phyloP scores from a whole-genome alignment of 352 stramenopile genomes.

The Globisporangium irregulare region DNA sequence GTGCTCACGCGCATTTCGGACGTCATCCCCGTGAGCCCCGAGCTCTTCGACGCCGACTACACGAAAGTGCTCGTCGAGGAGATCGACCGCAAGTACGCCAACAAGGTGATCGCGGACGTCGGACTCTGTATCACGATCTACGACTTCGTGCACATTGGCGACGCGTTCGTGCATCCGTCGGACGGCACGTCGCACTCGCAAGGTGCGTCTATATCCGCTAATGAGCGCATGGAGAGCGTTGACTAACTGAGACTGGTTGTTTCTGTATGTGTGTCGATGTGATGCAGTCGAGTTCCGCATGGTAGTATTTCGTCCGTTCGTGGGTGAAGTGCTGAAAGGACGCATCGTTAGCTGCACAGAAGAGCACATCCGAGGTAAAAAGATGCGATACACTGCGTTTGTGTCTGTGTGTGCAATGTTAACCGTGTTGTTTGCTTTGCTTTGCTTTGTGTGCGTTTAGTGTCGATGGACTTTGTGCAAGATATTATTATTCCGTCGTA shows the following conservation, averaged over 20 bases:
- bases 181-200: constrained; percentile 87
- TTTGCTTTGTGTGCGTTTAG: constrained; percentile 17
- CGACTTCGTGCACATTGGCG: constrained; percentile 87
- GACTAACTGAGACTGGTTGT: not conserved
- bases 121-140: constrained; percentile 88
- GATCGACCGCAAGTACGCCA: constrained; percentile 89
- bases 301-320: constrained; percentile 86
- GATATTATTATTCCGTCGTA: constrained; percentile 89
- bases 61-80: constrained; percentile 85
- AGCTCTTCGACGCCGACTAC: constrained; percentile 82
- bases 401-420: not conserved
- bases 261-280: not conserved
- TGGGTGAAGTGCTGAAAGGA: constrained; percentile 86
- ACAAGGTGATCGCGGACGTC: constrained; percentile 88
- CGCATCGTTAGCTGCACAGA: constrained; percentile 88
- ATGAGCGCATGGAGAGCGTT: not conserved
- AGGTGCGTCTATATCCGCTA: constrained; percentile 21
- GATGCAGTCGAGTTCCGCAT: constrained; percentile 83
- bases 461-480: constrained; percentile 90
- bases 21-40: constrained; percentile 78
- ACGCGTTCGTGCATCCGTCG: constrained; percentile 80
- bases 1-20: constrained; percentile 83
- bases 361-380: constrained; percentile 78
- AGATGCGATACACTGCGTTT: not conserved
- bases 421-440: not conserved